Percentiles rank a stretch among this genome's conserved stretches.
These are phyloP conservation scores for Triticum monococcum DNA, from an alignment of 176 grass and related monocot species.

Conservation along the genomic window DNA sequence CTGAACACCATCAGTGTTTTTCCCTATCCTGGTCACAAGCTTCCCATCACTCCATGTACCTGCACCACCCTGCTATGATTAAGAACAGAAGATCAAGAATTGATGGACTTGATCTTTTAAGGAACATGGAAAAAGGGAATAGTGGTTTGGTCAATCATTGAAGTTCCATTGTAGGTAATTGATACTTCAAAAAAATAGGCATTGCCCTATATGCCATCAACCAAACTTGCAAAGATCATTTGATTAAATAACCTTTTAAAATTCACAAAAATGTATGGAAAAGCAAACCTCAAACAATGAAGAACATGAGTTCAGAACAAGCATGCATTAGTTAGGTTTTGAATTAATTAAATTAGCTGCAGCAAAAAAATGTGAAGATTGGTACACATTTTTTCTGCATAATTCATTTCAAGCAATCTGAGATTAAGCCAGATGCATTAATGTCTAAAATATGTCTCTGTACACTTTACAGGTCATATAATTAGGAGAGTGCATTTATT, in stretches of 20 bases:
- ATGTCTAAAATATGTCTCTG: slow-evolving; percentile 16
- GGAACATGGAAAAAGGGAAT: not conserved
- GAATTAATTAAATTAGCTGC: not conserved
- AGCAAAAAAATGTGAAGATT: not conserved
- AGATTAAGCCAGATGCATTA: slow-evolving; percentile 7
- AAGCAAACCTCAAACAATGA: not conserved
- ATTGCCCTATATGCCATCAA: not conserved
- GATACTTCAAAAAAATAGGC: not conserved
- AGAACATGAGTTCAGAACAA: slow-evolving; percentile 6
- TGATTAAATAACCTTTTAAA: not conserved
- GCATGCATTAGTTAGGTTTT: not conserved
- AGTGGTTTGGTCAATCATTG: slow-evolving; percentile 10
- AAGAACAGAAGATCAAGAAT: slow-evolving; percentile 59
- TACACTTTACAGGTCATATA: slow-evolving; percentile 8
- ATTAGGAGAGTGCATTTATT: slow-evolving; percentile 1
- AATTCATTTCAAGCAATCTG: slow-evolving; percentile 10
- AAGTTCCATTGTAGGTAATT: not conserved
- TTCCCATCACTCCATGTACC: slow-evolving; percentile 99
- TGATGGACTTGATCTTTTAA: slow-evolving; percentile 10
- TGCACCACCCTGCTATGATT: slow-evolving; percentile 99
- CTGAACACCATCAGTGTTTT: slow-evolving; percentile 89
- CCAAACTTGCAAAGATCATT: not conserved
- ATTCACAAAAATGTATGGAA: not conserved
- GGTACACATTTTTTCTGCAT: not conserved
- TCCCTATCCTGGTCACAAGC: slow-evolving; percentile 96